phyloP scores from a whole-genome alignment of 345 rosid species.

The Pseudoturritis turrita region DNA sequence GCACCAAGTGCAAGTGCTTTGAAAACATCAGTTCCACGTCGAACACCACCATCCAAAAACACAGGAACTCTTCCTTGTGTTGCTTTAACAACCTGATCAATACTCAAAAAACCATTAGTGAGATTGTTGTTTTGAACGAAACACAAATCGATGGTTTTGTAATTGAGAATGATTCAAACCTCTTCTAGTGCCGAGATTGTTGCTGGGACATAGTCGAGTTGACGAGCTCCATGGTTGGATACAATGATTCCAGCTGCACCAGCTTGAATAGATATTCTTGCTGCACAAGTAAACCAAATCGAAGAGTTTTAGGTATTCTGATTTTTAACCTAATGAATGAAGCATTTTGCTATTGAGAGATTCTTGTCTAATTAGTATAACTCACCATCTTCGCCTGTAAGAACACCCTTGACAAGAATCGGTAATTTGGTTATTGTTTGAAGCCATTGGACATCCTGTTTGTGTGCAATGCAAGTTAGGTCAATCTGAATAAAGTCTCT shows the following conservation, averaged over 20 bases:
- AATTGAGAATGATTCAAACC: conserved; percentile 30
- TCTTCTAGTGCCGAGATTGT: conserved; percentile 84
- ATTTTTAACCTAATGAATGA: too few relatives aligned
- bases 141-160: not conserved
- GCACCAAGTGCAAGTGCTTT: conserved; percentile 90
- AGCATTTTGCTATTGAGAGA: too few relatives aligned
- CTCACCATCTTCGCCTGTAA: conserved; percentile 75
- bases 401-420: conserved; percentile 76
- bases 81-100: conserved; percentile 77
- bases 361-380: not conserved
- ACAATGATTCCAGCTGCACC: conserved; percentile 88
- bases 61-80: conserved; percentile 76
- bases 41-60: conserved; percentile 80
- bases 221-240: conserved; percentile 87
- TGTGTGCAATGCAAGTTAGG: not conserved
- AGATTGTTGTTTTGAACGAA: not conserved
- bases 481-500: not conserved
- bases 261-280: conserved; percentile 54
- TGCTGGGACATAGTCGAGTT: conserved; percentile 68
- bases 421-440: conserved; percentile 74
- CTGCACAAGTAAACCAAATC: conserved; percentile 29
- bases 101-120: not conserved
- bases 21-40: conserved; percentile 88
- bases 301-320: too few relatives aligned
- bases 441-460: conserved; percentile 75